These are phyloP conservation scores for Solanum sejunctum DNA, from an alignment of 257 asterid genomes.

Conservation along the genomic window DNA sequence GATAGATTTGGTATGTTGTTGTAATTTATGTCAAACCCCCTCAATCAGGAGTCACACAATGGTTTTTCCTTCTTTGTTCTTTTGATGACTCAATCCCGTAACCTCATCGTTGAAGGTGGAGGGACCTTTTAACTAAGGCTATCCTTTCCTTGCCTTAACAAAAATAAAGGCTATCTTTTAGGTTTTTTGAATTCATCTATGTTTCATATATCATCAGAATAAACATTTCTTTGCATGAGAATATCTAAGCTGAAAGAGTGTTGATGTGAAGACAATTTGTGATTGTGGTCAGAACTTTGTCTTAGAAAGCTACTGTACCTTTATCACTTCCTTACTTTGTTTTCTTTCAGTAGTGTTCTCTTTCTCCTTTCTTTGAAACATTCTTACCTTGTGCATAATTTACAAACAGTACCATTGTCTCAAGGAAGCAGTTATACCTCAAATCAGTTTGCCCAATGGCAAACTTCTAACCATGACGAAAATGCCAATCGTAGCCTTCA, in stretches of 20 bases:
- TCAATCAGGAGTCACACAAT: not conserved
- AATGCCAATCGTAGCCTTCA: slow-evolving; percentile 32
- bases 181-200: not conserved
- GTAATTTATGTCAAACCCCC: not conserved
- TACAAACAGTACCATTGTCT: slow-evolving; percentile 20
- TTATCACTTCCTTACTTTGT: not conserved
- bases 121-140: not conserved
- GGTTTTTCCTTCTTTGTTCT: not conserved
- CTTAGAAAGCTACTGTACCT: not conserved
- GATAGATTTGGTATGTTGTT: not conserved
- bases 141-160: not conserved
- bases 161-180: not conserved
- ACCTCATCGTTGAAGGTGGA: not conserved
- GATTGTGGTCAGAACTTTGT: not conserved
- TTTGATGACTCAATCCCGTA: not conserved
- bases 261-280: not conserved
- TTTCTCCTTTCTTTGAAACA: not conserved
- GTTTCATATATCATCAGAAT: not conserved
- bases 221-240: not conserved
- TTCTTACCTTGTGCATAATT: not conserved
- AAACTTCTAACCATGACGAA: slow-evolving; percentile 42
- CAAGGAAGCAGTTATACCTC: slow-evolving; percentile 30
- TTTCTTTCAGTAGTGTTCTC: not conserved
- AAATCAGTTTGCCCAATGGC: slow-evolving; percentile 50
- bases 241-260: not conserved